Percentiles rank a stretch among this genome's conserved stretches.
Evolutionary conservation across 768 basidiomycete species (phyloP).

Genomic region (Scleroderma citrinum): DNA sequence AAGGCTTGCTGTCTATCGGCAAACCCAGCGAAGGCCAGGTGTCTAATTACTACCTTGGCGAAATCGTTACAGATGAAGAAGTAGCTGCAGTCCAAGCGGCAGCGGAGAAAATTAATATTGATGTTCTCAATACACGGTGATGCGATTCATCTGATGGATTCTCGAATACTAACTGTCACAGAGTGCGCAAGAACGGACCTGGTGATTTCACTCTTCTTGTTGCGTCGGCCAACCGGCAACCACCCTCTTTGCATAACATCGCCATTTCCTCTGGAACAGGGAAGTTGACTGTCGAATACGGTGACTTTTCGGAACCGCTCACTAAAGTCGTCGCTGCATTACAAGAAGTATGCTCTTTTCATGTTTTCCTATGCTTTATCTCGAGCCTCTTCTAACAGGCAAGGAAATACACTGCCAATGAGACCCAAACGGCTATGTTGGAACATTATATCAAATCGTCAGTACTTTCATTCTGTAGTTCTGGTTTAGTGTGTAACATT

Average conservation of each 20-base stretch:
- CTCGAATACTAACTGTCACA: slow-evolving; percentile 21
- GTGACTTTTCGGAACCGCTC: slow-evolving; percentile 63
- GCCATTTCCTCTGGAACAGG: slow-evolving; percentile 36
- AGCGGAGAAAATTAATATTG: slow-evolving; percentile 69
- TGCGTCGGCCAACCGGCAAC: slow-evolving; percentile 54
- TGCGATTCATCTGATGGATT: neutral
- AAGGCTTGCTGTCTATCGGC: slow-evolving; percentile 67
- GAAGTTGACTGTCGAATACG: slow-evolving; percentile 63
- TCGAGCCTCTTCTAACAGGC: slow-evolving; percentile 39
- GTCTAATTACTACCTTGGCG: slow-evolving; percentile 82
- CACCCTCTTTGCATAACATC: slow-evolving; percentile 40
- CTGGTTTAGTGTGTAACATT: neutral
- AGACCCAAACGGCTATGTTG: slow-evolving; percentile 68
- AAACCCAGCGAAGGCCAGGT: slow-evolving; percentile 73
- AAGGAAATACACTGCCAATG: slow-evolving; percentile 66
- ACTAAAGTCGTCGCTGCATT: slow-evolving; percentile 50
- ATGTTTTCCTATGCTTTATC: neutral
- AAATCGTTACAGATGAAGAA: slow-evolving; percentile 67
- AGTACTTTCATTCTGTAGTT: slow-evolving; percentile 10
- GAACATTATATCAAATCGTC: slow-evolving; percentile 76
- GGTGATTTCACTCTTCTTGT: slow-evolving; percentile 65
- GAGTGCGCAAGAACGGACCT: slow-evolving; percentile 64
- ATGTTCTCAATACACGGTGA: slow-evolving; percentile 79
- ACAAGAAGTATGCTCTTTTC: slow-evolving; percentile 40
- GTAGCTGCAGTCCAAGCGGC: slow-evolving; percentile 69